phyloP scores from a whole-genome alignment of 805 yeast species.

The Dipodascopsis tothii region DNA sequence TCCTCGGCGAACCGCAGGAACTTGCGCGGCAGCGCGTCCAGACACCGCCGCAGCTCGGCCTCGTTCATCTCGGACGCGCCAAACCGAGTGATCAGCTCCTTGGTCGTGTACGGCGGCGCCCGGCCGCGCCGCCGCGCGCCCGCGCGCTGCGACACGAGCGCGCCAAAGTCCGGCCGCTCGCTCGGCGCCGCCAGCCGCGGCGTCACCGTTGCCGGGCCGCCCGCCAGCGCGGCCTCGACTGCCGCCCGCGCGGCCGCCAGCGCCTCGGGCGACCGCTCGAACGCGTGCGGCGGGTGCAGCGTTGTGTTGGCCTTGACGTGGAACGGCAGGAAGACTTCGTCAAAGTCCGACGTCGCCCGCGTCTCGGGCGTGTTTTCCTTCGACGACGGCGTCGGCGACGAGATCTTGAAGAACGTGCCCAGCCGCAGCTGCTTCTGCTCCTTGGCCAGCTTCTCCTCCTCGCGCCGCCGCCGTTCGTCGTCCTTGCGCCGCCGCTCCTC shows the following conservation, averaged over 20 bases:
- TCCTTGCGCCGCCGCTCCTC: slow-evolving; percentile 13
- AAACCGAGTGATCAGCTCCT: slow-evolving; percentile 23
- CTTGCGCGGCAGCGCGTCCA: slow-evolving; percentile 28
- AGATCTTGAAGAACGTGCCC: slow-evolving; percentile 13
- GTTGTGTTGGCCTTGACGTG: slow-evolving; percentile 27
- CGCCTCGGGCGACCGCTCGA: slow-evolving; percentile 2
- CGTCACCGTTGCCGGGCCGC: neutral
- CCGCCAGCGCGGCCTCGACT: slow-evolving; percentile 7
- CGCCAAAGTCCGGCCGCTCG: neutral
- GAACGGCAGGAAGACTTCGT: slow-evolving; percentile 30
- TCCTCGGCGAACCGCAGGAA: slow-evolving; percentile 43
- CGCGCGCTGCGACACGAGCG: neutral
- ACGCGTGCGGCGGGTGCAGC: slow-evolving; percentile 17
- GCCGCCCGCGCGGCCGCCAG: neutral
- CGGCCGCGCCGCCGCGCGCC: slow-evolving; percentile 21
- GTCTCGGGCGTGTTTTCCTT: slow-evolving; percentile 1
- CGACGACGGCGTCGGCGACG: neutral
- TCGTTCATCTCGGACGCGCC: slow-evolving; percentile 12
- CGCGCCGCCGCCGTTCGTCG: slow-evolving; percentile 9
- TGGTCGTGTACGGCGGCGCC: slow-evolving; percentile 17
- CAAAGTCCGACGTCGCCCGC: slow-evolving; percentile 25
- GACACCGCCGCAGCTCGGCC: slow-evolving; percentile 10
- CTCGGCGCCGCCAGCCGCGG: neutral
- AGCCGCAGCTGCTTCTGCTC: slow-evolving; percentile 23
- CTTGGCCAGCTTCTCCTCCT: slow-evolving; percentile 13